Conservation (phyloP, 768 basidiomycete species). For the Naematelia aurantialba region DNA sequence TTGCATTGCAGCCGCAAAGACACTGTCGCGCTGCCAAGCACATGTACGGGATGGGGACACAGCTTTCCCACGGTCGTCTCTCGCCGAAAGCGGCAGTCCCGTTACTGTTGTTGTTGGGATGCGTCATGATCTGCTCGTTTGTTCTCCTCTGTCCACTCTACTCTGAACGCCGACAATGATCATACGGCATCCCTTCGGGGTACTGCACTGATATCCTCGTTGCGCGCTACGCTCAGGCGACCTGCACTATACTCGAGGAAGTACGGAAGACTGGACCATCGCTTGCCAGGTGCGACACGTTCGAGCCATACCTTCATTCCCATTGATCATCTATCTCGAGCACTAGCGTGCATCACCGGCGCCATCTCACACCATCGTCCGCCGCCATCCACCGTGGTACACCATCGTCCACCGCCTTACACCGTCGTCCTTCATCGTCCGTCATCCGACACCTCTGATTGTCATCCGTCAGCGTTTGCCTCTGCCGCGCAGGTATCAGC, state of each 20-base stretch:
- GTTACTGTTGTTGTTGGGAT: no score
- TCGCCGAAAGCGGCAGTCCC: no score
- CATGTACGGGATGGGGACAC: no score
- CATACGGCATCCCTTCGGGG: constrained; percentile 30
- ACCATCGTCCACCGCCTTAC: neutral
- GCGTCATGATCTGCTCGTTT: no score
- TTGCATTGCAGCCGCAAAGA: no score
- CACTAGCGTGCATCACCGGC: neutral
- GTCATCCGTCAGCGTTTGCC: neutral
- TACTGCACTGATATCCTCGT: constrained; percentile 5
- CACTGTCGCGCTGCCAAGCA: no score
- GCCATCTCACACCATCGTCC: neutral
- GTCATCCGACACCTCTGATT: neutral
- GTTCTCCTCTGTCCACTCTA: no score
- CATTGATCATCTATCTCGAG: neutral
- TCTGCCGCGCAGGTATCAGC: neutral
- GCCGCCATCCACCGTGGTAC: neutral
- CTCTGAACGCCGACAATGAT: no score
- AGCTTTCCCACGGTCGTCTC: no score
- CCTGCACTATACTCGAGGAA: neutral
- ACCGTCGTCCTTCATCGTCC: neutral
- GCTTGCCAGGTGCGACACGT: neutral
- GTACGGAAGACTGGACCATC: neutral
- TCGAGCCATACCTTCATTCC: neutral
- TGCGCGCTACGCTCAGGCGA: neutral